Conservation (phyloP, 257 asterid genomes). For the Echites panduratus region DNA sequence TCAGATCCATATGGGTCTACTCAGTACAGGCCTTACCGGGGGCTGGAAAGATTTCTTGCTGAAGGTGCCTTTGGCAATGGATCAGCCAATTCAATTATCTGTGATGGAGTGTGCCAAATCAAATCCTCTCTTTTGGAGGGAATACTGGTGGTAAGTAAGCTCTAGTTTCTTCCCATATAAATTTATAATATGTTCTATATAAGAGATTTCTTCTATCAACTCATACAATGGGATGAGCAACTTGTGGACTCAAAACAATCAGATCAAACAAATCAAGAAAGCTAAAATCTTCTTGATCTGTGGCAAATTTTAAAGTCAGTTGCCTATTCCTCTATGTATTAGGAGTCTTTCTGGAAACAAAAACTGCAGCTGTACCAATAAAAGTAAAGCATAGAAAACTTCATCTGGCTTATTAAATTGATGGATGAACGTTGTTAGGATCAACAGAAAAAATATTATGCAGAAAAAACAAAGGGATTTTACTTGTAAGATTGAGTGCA, state of each 20-base stretch:
- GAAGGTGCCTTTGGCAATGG: slow-evolving; percentile 55
- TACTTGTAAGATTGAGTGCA: too few species aligned
- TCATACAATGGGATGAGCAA: background rate
- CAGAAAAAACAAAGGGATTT: too few species aligned
- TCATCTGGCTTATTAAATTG: background rate
- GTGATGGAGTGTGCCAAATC: slow-evolving; percentile 91
- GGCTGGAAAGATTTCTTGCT: slow-evolving; percentile 77
- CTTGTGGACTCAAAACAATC: background rate
- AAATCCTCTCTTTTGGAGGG: slow-evolving; percentile 94
- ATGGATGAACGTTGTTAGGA: background rate
- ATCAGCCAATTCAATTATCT: slow-evolving; percentile 40
- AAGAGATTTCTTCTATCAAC: background rate
- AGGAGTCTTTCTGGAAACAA: background rate
- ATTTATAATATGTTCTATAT: background rate
- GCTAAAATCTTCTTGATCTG: background rate
- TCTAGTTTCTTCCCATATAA: slow-evolving; percentile 3
- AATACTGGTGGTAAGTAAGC: slow-evolving; percentile 65
- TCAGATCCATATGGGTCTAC: slow-evolving; percentile 66
- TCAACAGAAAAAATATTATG: too few species aligned
- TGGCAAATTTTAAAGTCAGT: background rate
- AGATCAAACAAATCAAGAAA: background rate
- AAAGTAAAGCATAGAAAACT: background rate
- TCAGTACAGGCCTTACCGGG: slow-evolving; percentile 37
- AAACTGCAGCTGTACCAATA: background rate
- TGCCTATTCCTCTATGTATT: background rate